Percentiles rank a stretch among this genome's conserved stretches.
phyloP scores from a whole-genome alignment of 495 filamentous ascomycete species.

The Xylaria venustula region DNA sequence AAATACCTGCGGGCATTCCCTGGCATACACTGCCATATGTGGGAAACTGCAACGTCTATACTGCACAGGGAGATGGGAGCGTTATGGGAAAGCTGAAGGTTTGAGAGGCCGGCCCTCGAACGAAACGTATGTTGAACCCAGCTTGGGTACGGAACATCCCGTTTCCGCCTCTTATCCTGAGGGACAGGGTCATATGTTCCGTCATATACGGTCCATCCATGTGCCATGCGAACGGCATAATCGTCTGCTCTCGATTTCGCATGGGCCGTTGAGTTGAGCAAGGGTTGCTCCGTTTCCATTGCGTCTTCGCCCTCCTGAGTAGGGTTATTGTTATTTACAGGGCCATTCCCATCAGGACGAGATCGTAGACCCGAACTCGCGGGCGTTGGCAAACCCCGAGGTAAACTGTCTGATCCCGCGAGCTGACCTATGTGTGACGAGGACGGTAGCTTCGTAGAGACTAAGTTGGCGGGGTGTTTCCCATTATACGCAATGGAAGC shows the following conservation, averaged over 20 bases:
- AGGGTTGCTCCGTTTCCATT: too few species aligned
- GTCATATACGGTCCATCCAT: slow-evolving; percentile 25
- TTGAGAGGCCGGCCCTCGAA: slow-evolving; percentile 21
- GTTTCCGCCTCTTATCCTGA: slow-evolving; percentile 17
- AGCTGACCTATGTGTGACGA: too few species aligned
- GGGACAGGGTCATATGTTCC: slow-evolving; percentile 20
- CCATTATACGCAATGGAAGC: background rate
- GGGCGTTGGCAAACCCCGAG: too few species aligned
- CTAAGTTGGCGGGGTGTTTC: background rate
- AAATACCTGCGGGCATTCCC: background rate
- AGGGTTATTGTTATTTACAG: too few species aligned
- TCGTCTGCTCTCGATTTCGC: background rate
- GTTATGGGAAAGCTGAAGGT: slow-evolving; percentile 22
- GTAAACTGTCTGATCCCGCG: too few species aligned
- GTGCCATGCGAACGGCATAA: slow-evolving; percentile 16
- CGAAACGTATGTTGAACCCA: slow-evolving; percentile 1
- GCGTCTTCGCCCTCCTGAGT: too few species aligned
- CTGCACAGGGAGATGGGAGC: slow-evolving; percentile 15
- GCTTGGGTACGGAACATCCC: slow-evolving; percentile 21
- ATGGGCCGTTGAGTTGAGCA: too few species aligned
- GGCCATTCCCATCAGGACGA: too few species aligned
- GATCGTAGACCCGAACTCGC: too few species aligned
- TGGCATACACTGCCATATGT: slow-evolving; percentile 23
- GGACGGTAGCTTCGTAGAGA: background rate
- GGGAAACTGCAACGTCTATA: slow-evolving; percentile 19